Evolutionary conservation across 202 grass and related monocot genomes (phyloP).

Genomic region (Brachypodium distachyon): DNA sequence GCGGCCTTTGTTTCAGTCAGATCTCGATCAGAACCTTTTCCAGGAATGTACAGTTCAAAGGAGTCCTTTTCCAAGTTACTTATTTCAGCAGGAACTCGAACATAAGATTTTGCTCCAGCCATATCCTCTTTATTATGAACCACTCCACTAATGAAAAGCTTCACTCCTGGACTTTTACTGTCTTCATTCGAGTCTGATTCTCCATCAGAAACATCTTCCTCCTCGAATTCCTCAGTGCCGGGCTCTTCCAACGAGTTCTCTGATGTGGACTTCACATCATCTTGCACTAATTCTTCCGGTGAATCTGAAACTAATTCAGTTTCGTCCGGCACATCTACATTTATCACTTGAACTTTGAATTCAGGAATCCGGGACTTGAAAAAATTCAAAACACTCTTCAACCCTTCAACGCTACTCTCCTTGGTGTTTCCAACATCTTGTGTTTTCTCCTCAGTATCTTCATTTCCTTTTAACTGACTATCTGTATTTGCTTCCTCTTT

Average conservation of each 20-base stretch:
- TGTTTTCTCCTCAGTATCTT: slow-evolving; percentile 43
- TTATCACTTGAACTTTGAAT: slow-evolving; percentile 77
- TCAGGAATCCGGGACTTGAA: slow-evolving; percentile 77
- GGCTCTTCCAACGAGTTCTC: slow-evolving; percentile 41
- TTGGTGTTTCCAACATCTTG: slow-evolving; percentile 33
- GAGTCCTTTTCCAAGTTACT: slow-evolving; percentile 70
- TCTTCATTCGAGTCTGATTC: slow-evolving; percentile 44
- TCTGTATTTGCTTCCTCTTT: slow-evolving; percentile 27
- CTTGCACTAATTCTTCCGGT: slow-evolving; percentile 39
- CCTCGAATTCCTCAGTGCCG: slow-evolving; percentile 36
- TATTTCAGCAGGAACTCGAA: slow-evolving; percentile 74
- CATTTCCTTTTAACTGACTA: slow-evolving; percentile 35
- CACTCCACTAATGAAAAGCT: slow-evolving; percentile 80
- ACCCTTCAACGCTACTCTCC: slow-evolving; percentile 48
- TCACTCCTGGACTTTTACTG: slow-evolving; percentile 50
- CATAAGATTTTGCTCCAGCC: slow-evolving; percentile 42
- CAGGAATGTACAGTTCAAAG: slow-evolving; percentile 69
- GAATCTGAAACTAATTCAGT: slow-evolving; percentile 56
- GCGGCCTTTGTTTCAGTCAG: slow-evolving; percentile 50
- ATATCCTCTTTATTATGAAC: slow-evolving; percentile 89
- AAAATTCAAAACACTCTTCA: slow-evolving; percentile 74
- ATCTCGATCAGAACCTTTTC: slow-evolving; percentile 43
- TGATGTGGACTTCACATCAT: slow-evolving; percentile 44
- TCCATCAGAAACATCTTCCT: slow-evolving; percentile 43
- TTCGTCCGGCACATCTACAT: slow-evolving; percentile 49